Conservation (phyloP, 805 yeast species). For the Wilhelminamyces savonicus region DNA sequence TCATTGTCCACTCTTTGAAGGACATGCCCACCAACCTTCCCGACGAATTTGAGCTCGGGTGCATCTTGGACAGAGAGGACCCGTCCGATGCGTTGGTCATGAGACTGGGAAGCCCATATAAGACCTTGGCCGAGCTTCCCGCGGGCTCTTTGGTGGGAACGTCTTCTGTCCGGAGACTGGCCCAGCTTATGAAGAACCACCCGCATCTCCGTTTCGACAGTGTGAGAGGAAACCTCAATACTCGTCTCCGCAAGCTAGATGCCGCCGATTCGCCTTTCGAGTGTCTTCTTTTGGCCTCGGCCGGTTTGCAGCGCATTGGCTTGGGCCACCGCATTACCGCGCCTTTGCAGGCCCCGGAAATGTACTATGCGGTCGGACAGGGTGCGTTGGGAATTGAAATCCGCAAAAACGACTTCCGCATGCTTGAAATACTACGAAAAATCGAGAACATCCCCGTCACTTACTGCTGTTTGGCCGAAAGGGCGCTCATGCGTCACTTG, state of each 20-base stretch:
- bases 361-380: constrained; percentile 98
- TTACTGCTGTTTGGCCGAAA: constrained; percentile 78
- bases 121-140: constrained; percentile 68
- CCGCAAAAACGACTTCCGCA: constrained; percentile 56
- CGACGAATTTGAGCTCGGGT: constrained; percentile 83
- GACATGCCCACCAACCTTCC: constrained; percentile 91
- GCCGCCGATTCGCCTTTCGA: constrained; percentile 54
- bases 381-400: constrained; percentile 96
- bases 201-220: constrained; percentile 77
- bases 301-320: constrained; percentile 76
- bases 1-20: constrained; percentile 90
- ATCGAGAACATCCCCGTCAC: constrained; percentile 65
- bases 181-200: constrained; percentile 74
- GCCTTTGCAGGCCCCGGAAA: constrained; percentile 63
- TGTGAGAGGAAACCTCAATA: constrained; percentile 74
- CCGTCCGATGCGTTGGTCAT: constrained; percentile 90
- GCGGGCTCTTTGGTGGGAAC: constrained; percentile 87
- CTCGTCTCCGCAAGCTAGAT: constrained; percentile 79
- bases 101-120: constrained; percentile 59
- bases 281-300: constrained; percentile 86
- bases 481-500: constrained; percentile 76
- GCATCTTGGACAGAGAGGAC: constrained; percentile 80
- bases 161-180: constrained; percentile 87
- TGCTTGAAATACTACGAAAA: constrained; percentile 52
- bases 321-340: constrained; percentile 71